A percentile compares a stretch with the other conserved stretches of the same genome.
Conservation (phyloP, 1,284 basidiomycete genomes). For the Athelia psychrophila region DNA sequence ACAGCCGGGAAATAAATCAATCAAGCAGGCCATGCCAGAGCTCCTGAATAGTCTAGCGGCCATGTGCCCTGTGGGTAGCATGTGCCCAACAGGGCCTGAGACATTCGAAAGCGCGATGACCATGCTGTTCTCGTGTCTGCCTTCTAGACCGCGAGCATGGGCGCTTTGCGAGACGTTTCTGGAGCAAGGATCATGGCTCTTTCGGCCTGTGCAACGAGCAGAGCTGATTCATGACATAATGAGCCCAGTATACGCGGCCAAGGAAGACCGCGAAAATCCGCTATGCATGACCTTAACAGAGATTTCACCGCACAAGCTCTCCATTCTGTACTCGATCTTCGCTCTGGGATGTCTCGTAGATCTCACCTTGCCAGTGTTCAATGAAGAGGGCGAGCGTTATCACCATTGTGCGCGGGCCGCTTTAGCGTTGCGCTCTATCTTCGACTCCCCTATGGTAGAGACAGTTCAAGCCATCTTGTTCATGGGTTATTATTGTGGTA, state of each 20-base stretch:
- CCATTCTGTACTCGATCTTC: conserved; percentile 59
- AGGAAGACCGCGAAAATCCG: conserved; percentile 36
- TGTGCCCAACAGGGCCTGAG: too few relatives aligned
- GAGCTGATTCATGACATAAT: conserved; percentile 65
- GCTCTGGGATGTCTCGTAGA: conserved; percentile 61
- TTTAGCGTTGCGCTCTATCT: conserved; percentile 55
- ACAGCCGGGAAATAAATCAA: conserved; percentile 43
- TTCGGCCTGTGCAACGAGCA: conserved; percentile 58
- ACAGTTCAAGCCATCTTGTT: conserved; percentile 59
- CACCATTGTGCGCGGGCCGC: conserved; percentile 56
- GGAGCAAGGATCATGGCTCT: conserved; percentile 62
- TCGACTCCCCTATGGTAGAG: conserved; percentile 58
- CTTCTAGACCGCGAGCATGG: conserved; percentile 56
- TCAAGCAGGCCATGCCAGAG: not conserved
- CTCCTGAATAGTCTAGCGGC: not conserved
- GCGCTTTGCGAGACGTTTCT: conserved; percentile 65
- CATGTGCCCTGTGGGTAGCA: too few relatives aligned
- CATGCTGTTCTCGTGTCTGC: conserved; percentile 43
- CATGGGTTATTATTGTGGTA: conserved; percentile 52
- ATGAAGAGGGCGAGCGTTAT: conserved; percentile 56
- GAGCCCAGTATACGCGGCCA: conserved; percentile 52
- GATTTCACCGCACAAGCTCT: conserved; percentile 50
- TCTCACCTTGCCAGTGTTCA: conserved; percentile 57
- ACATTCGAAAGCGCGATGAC: too few relatives aligned
- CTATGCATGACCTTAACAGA: conserved; percentile 18